Base-by-base conservation (phyloP, 768 basidiomycete genomes). In the Rhodotorula kratochvilovae region DNA sequence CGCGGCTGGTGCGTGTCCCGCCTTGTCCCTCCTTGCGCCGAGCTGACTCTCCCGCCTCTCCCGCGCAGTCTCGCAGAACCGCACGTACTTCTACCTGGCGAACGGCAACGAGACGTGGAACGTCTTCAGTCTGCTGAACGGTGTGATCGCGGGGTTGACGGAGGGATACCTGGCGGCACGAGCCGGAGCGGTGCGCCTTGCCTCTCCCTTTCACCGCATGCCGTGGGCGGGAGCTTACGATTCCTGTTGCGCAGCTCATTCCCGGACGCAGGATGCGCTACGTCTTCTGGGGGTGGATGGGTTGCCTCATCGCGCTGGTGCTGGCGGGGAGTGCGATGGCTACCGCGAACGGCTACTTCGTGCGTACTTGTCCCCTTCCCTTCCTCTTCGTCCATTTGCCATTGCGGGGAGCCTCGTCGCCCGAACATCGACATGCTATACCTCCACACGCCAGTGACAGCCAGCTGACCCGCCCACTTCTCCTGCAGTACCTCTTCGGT, bases 211-310 rank as follows among this genome's bases (percentile, higher is more conserved):
- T 2, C 63, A 12, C 11, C 50, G 7, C 12, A 29, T 5, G 23
- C 5, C 50, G 5, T 29, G n/a, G 11, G 2, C n/a, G 11, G 11
- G 12, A 51, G 25, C 50, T 51, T 3, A 7, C 50, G 19, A 27
- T 3, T 5, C 53, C 1, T 35, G 17, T 7, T 29, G 8, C 31
- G 11, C 33, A 71, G 70, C 57, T 71, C 55, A 57, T 71, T 21
- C 25, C 48, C 1, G 39, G 42, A 2, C 23, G 29, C 1, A 16
- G 11, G 11, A 36, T 66, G 10, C 56, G 66, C 16, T 13, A 27
- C 17, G 31, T 13, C 2, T 71, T 71, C 50, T 66, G 54, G 48
- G 19, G 46, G 1, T 71, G 70, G 65, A 56, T 66, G 36, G 5
- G 3, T 0, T 15, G 23, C 33, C 39, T 71, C 3, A 59, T 63